phyloP scores from a whole-genome alignment of 2,329 filamentous ascomycete species.

The Clonostachys solani region DNA sequence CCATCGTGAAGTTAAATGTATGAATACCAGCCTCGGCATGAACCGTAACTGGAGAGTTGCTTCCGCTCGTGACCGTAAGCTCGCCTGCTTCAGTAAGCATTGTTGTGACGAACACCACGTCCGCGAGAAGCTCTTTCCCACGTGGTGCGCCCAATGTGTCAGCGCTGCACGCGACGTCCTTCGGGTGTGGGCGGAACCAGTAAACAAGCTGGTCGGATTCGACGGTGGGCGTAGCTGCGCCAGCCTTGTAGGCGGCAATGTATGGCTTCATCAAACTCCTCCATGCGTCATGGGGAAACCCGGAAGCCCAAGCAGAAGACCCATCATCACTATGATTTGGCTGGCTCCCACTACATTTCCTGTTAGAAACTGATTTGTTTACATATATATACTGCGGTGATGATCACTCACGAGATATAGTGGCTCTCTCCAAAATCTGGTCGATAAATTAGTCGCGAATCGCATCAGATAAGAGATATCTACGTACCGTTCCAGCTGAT shows the following conservation, averaged over 20 bases:
- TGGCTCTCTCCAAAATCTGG: conserved; percentile 14
- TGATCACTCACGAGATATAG: conserved; percentile 10
- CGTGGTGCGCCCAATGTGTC: conserved; percentile 8
- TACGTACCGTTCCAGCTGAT: conserved; percentile 11
- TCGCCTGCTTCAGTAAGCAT: conserved; percentile 11
- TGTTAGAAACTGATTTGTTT: not conserved
- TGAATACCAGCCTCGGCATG: conserved; percentile 9
- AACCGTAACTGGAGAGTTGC: conserved; percentile 6
- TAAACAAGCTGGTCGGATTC: conserved; percentile 14
- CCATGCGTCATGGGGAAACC: conserved; percentile 30
- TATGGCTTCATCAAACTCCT: conserved; percentile 11
- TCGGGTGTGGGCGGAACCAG: conserved; percentile 13
- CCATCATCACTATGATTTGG: conserved; percentile 32
- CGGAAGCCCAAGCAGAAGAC: conserved; percentile 39
- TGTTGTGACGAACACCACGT: conserved; percentile 13
- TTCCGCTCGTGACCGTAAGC: conserved; percentile 11
- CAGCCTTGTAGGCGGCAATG: conserved; percentile 11
- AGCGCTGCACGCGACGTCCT: conserved; percentile 7
- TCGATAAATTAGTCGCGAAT: not conserved
- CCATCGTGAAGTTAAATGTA: conserved; percentile 13
- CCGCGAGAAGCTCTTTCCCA: conserved; percentile 10
- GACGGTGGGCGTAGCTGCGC: conserved; percentile 6
- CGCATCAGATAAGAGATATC: not conserved
- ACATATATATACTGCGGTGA: not conserved
- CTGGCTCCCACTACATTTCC: conserved; percentile 6